These are phyloP conservation scores for Pinus albicaulis DNA, from an alignment of 75 land plant genomes.

Conservation along the genomic window DNA sequence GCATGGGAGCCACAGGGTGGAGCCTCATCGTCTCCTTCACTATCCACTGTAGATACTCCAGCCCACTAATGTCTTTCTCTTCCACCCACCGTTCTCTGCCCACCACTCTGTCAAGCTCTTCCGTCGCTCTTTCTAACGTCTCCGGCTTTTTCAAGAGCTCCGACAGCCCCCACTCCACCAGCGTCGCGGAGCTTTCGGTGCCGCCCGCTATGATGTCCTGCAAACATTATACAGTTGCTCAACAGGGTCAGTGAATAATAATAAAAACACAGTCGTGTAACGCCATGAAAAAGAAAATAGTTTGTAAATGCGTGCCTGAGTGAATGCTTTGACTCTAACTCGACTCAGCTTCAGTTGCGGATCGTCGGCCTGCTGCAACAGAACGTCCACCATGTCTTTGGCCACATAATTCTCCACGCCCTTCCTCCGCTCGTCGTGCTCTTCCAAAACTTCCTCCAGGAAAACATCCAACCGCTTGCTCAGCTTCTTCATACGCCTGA, in stretches of 20 bases:
- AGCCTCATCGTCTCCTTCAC: slow-evolving; percentile 30
- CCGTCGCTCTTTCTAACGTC: slow-evolving; percentile 34
- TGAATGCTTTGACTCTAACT: slow-evolving; percentile 48
- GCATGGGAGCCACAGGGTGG: slow-evolving; percentile 48
- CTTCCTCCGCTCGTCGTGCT: slow-evolving; percentile 33
- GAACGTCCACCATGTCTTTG: slow-evolving; percentile 53
- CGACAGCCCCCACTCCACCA: slow-evolving; percentile 65
- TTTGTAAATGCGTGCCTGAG: slow-evolving; percentile 27
- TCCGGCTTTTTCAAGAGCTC: slow-evolving; percentile 44
- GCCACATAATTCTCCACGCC: slow-evolving; percentile 19
- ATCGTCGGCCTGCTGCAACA: slow-evolving; percentile 46
- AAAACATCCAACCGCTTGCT: slow-evolving; percentile 9
- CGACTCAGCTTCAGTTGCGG: slow-evolving; percentile 32
- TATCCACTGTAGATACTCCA: not conserved
- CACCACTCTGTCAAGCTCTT: slow-evolving; percentile 53
- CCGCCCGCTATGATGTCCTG: slow-evolving; percentile 65
- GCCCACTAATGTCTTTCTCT: slow-evolving; percentile 42
- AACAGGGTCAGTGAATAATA: not conserved
- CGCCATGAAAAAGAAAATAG: not conserved
- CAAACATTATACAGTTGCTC: not conserved
- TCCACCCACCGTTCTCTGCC: slow-evolving; percentile 43
- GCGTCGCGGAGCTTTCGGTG: slow-evolving; percentile 57
- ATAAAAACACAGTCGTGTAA: not conserved
- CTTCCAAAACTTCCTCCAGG: slow-evolving; percentile 42
- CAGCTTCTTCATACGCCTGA: slow-evolving; percentile 36